phyloP scores from a whole-genome alignment of 768 basidiomycete species.

The Mycena sanguinolenta region DNA sequence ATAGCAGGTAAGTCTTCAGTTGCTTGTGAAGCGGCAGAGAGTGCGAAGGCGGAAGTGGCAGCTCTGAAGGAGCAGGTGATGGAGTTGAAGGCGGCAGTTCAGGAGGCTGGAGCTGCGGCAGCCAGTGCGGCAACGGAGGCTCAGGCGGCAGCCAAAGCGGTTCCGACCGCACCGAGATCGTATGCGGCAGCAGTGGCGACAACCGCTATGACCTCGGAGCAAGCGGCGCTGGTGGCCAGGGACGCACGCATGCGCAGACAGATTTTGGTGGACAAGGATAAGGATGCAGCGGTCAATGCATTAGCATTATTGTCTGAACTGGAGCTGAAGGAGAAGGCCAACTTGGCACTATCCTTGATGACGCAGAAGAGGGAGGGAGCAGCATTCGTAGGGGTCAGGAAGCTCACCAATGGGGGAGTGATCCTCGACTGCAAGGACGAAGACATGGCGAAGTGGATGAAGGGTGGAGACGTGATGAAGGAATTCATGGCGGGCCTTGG shows the following conservation, averaged over 20 bases:
- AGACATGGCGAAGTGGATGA: no score
- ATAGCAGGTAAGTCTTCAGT: background rate
- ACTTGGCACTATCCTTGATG: constrained; percentile 10
- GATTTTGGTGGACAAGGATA: constrained; percentile 5
- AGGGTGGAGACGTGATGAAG: no score
- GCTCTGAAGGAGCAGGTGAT: background rate
- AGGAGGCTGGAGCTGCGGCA: background rate
- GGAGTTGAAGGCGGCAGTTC: background rate
- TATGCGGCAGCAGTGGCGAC: background rate
- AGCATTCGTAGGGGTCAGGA: constrained; percentile 1
- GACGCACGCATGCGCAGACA: constrained; percentile 2
- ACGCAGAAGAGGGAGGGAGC: constrained; percentile 1
- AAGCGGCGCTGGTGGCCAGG: background rate
- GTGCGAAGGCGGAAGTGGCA: no score
- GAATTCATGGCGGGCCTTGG: no score
- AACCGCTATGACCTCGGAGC: background rate
- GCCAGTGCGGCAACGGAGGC: background rate
- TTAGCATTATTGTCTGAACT: constrained; percentile 9
- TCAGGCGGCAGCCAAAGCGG: background rate
- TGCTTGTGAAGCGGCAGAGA: no score
- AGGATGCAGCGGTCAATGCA: background rate
- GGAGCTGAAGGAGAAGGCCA: no score
- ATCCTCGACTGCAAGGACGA: no score
- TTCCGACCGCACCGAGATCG: background rate
- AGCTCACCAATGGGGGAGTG: constrained; percentile 6